Evolutionary conservation across 129 eudicot species (phyloP).

Genomic region (Helichrysum umbraculigerum): DNA sequence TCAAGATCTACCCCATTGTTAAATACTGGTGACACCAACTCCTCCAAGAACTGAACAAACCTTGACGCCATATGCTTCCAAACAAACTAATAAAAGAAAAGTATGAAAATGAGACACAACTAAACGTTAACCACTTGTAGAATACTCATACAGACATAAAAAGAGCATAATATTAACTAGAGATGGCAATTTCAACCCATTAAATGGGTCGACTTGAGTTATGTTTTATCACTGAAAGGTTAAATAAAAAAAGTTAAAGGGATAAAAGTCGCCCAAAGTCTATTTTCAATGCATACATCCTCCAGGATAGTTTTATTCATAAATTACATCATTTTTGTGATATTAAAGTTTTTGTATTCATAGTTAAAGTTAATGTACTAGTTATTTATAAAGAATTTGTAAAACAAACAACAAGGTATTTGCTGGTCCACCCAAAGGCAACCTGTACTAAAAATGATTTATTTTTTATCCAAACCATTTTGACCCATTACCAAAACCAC

Average conservation of each 20-base stretch:
- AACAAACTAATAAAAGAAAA: conserved; percentile 51
- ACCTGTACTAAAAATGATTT: not conserved
- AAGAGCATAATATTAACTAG: not conserved
- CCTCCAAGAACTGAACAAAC: conserved; percentile 49
- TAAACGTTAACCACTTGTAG: not conserved
- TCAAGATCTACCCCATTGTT: conserved; percentile 35
- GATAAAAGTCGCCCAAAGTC: not conserved
- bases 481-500: not conserved
- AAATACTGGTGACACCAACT: conserved; percentile 53
- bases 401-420: not conserved
- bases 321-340: not conserved
- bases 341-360: not conserved
- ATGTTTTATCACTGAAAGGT: not conserved
- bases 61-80: conserved; percentile 76
- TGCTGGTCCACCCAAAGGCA: not conserved
- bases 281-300: not conserved
- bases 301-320: not conserved
- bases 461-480: not conserved
- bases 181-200: not conserved
- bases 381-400: not conserved
- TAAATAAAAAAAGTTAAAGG: not conserved
- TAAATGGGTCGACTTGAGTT: not conserved
- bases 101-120: conserved; percentile 27
- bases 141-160: not conserved
- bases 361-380: not conserved